Evolutionary conservation across 139 green algal genomes (phyloP).

Genomic region (Haematococcus sp.): DNA sequence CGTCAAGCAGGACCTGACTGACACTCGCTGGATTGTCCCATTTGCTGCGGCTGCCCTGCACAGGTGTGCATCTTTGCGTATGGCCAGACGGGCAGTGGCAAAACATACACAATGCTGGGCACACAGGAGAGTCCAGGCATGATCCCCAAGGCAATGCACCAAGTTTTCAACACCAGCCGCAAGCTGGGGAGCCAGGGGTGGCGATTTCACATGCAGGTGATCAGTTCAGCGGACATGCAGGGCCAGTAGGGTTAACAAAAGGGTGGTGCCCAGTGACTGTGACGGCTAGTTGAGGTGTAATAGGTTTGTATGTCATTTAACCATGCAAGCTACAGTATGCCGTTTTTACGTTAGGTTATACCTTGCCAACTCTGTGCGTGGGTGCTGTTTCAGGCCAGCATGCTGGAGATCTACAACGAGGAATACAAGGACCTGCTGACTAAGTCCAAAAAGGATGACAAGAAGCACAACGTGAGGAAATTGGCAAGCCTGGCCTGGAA

Average conservation of each 20-base stretch:
- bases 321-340: too few relatives aligned
- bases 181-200: slow-evolving; percentile 73
- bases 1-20: too few relatives aligned
- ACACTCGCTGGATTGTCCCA: too few relatives aligned
- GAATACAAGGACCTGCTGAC: slow-evolving; percentile 78
- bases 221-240: too few relatives aligned
- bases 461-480: slow-evolving; percentile 55
- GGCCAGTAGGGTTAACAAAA: too few relatives aligned
- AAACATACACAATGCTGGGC: slow-evolving; percentile 87
- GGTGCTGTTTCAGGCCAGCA: slow-evolving; percentile 51
- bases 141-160: slow-evolving; percentile 80
- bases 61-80: slow-evolving; percentile 92
- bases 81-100: slow-evolving; percentile 84
- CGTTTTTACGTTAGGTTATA: too few relatives aligned
- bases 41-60: too few relatives aligned
- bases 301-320: too few relatives aligned
- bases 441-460: slow-evolving; percentile 48
- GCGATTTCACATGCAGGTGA: slow-evolving; percentile 77
- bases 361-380: too few relatives aligned
- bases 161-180: slow-evolving; percentile 66
- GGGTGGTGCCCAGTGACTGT: too few relatives aligned
- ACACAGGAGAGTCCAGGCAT: slow-evolving; percentile 67
- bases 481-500: not conserved
- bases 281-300: too few relatives aligned
- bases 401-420: slow-evolving; percentile 98